Base-by-base conservation (phyloP, 495 filamentous ascomycete genomes). In the Amniculicola lignicola region DNA sequence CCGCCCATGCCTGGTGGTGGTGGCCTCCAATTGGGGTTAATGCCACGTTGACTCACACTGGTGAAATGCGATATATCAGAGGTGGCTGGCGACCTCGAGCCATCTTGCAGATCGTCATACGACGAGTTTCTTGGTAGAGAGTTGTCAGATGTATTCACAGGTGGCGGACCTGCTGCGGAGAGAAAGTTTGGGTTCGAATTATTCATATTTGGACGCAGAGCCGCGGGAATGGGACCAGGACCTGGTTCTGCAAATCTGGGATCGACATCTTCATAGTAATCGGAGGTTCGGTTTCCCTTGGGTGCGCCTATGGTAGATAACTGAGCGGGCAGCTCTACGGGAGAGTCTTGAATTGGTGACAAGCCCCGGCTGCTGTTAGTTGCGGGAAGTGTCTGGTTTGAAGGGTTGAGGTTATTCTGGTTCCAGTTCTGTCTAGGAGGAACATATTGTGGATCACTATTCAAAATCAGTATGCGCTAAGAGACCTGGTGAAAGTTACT, bases 191-290 rank as follows among this genome's bases (percentile, higher is more conserved):
- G 54, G 23, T 62, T 55, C 16, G 51, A 55, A 33, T 7, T n/a
- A n/a, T 33, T 33, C 9, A n/a, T 9, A 33, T 7, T 9, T 7
- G 29, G 29, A n/a, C n/a, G n/a, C 7, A 33, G 29, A 7, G 29
- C 29, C 29, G 29, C 7, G 7, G 71, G 50, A n/a, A 66, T 19
- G 36, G 68, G 69, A 31, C 71, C 46, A 33, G 65, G 42, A 25
- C 21, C 44, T 18, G 59, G 28, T 54, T 77, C 77, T 40, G 74
- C 86, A 68, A 96, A 98, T 35, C 85, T 85, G 19, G 93, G 93
- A 51, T 94, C 90, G 16, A 93, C 85, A 67, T 96, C 93, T 78
- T 98, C 93, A 67, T 92, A 95, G 71, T 96, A 96, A 52, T 79
- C 70, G 22, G 66, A 70, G 15, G 66, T 67, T 42, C 79, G 68